A percentile compares a stretch with the other conserved stretches of the same genome.
Evolutionary conservation across 495 filamentous ascomycete species (phyloP).

Genomic region (Lepidopterella palustris): DNA sequence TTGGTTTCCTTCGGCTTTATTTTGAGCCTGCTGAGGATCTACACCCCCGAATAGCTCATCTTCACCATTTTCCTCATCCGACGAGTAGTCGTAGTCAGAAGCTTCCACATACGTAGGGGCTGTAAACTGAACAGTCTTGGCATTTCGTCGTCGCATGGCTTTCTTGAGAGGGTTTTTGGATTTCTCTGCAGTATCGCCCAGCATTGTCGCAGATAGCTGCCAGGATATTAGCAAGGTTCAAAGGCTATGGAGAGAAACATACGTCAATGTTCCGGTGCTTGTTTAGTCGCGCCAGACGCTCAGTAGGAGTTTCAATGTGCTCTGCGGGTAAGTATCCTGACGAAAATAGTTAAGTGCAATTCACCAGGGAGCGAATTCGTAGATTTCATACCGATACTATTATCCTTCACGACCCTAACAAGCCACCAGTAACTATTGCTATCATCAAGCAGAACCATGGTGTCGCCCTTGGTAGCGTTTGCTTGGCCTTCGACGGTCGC

Average conservation of each 20-base stretch:
- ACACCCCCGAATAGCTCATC: conserved; percentile 44
- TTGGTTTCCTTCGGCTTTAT: conserved; percentile 27
- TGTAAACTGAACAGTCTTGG: conserved; percentile 84
- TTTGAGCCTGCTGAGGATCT: conserved; percentile 38
- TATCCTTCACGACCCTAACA: conserved; percentile 92
- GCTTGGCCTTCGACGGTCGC: conserved; percentile 97
- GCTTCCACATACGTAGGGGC: conserved; percentile 85
- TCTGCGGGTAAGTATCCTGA: conserved; percentile 92
- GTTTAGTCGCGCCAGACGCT: conserved; percentile 86
- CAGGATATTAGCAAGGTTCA: not conserved
- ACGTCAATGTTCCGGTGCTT: conserved; percentile 98
- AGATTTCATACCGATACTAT: conserved; percentile 73
- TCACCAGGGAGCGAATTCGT: not conserved
- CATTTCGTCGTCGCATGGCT: conserved; percentile 78
- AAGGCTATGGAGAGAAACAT: conserved; percentile 34
- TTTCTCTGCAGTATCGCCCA: conserved; percentile 84
- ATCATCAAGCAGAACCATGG: conserved; percentile 99
- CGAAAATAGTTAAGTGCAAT: conserved; percentile 23
- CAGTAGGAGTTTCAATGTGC: conserved; percentile 97
- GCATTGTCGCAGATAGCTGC: conserved; percentile 87
- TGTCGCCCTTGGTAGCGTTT: conserved; percentile 96
- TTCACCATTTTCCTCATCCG: conserved; percentile 73
- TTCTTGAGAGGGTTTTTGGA: conserved; percentile 84
- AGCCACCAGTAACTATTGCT: conserved; percentile 99
- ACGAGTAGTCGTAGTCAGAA: conserved; percentile 81